Evolutionary conservation across 2,329 filamentous ascomycete genomes (phyloP).

Genomic region (Penicillium sp.): DNA sequence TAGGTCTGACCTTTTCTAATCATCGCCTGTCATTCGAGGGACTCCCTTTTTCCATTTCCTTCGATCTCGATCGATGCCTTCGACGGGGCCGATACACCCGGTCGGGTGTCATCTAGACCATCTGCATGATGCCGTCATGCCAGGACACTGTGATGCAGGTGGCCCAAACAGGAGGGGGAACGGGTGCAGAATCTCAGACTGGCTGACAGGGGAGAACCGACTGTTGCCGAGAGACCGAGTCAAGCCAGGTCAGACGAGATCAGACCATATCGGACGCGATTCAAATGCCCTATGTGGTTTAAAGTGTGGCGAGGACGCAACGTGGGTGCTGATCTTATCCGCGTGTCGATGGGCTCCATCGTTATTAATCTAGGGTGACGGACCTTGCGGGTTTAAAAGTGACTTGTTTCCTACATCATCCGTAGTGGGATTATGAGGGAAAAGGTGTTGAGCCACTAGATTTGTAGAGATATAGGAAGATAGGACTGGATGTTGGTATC

Average conservation of each 20-base stretch:
- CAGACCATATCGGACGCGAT: neutral
- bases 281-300: neutral
- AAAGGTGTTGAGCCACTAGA: neutral
- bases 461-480: neutral
- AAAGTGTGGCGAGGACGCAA: slow-evolving; percentile 5
- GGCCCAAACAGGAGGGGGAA: slow-evolving; percentile 25
- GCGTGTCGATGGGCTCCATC: neutral
- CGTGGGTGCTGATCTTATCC: neutral
- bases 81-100: neutral
- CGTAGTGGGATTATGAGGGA: too few species aligned
- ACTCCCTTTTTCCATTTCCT: neutral
- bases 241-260: neutral
- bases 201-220: neutral
- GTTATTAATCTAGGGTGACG: neutral
- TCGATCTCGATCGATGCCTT: neutral
- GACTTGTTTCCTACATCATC: neutral
- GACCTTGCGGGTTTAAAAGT: neutral
- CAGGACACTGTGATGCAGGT: slow-evolving; percentile 26
- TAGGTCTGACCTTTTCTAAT: neutral
- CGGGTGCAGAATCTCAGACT: neutral
- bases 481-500: neutral
- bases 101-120: slow-evolving; percentile 10
- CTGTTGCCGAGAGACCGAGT: neutral
- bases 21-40: neutral
- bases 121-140: slow-evolving; percentile 38